Evolutionary conservation across 768 basidiomycete genomes (phyloP).

Genomic region (Imleria badia): DNA sequence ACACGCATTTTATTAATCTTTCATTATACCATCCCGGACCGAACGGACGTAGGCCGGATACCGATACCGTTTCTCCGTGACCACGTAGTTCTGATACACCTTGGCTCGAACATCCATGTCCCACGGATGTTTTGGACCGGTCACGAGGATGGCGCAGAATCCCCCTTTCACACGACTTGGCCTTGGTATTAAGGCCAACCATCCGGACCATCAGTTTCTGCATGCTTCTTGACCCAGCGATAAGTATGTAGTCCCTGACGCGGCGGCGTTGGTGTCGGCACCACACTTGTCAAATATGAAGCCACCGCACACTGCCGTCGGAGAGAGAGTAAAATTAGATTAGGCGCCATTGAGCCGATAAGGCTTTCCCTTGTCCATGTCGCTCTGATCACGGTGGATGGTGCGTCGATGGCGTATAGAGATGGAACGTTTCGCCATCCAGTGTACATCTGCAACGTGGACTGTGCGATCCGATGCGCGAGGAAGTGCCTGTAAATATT

Average conservation of each 20-base stretch:
- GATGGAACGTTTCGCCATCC: neutral
- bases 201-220: neutral
- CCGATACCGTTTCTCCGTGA: neutral
- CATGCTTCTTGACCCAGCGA: neutral
- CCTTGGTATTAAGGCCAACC: neutral
- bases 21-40: neutral
- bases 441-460: neutral
- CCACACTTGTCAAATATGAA: neutral
- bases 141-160: neutral
- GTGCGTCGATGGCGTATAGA: too few relatives aligned
- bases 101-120: neutral
- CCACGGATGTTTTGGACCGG: neutral
- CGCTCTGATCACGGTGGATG: neutral
- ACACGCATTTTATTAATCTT: neutral
- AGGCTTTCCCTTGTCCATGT: neutral
- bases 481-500: too few relatives aligned
- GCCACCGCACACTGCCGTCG: neutral
- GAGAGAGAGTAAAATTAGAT: neutral
- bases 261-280: neutral
- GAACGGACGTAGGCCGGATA: neutral
- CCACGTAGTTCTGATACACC: neutral
- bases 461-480: neutral
- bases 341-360: neutral
- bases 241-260: neutral
- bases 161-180: neutral